Base-by-base conservation (phyloP, 2,329 filamentous ascomycete species). In the Penicillium sp. region DNA sequence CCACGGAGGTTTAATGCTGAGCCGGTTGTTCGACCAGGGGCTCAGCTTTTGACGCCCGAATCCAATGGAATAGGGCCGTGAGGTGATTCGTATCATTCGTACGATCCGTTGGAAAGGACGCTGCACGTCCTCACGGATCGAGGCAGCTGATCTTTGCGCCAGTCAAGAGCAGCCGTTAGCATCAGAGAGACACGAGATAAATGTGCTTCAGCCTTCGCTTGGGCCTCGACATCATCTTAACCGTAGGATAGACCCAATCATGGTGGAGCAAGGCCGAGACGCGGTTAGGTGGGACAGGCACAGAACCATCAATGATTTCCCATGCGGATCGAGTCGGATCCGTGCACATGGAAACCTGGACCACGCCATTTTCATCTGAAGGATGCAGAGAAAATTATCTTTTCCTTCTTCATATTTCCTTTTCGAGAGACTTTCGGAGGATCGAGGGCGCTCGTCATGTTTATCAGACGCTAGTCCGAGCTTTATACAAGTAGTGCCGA, bases 241-340 rank as follows among this genome's bases (percentile, higher is more conserved):
- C 16, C 34, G 12, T 39, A 16, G 36, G 13, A 42, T 42, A 45
- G 50, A 59, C 49, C 55, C 57, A 58, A 59, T 52, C 52, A 62
- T 24, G 42, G 62, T 64, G 60, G 61, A 63, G 57, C 50, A 52
- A 52, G 26, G 36, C 45, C 54, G 55, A 48, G 47, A 55, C 56
- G 52, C 56, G 54, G 56, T 41, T 59, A 62, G 63, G 62, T 65
- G 63, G 63, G 63, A 65, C 63, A 65, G 63, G 59, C 54, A 65
- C 61, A 58, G 50, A 64, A 56, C 53, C 58, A 60, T 57, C 47
- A 57, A 57, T 56, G 54, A 55, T 61, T 59, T 61, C 57, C 55
- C 52, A 62, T 59, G 54, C 60, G 60, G 60, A 63, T 62, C 59
- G 51, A 61, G 56, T 63, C 62, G 58, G 62, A 64, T 62, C 58